These are phyloP conservation scores for Thelonectria rubi DNA, from an alignment of 2,329 filamentous ascomycete genomes.

Conservation along the genomic window DNA sequence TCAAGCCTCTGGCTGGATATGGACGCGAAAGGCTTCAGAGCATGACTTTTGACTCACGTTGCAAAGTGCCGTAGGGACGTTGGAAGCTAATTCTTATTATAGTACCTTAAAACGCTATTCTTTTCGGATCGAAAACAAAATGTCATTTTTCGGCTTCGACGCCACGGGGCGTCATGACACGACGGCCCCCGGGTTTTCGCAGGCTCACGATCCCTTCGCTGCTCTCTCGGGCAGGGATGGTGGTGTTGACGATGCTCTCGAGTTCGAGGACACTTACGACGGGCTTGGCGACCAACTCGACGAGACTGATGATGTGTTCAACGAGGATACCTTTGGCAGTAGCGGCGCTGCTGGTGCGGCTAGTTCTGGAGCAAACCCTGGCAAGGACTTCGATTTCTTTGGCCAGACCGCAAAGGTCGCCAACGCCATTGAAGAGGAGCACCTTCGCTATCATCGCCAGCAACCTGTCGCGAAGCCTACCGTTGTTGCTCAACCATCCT, in stretches of 20 bases:
- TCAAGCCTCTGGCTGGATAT: too few relatives aligned
- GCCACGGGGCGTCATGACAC: conserved; percentile 70
- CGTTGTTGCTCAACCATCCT: conserved; percentile 47
- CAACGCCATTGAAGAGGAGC: conserved; percentile 88
- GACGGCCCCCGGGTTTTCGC: conserved; percentile 81
- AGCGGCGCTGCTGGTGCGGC: conserved; percentile 36
- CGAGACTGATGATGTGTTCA: conserved; percentile 92
- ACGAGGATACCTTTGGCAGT: conserved; percentile 88
- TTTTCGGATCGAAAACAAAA: conserved; percentile 50
- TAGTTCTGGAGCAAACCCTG: conserved; percentile 63
- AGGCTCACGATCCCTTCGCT: conserved; percentile 86
- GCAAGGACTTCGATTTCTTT: conserved; percentile 97
- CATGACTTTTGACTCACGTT: conserved; percentile 15
- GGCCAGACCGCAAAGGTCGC: conserved; percentile 89
- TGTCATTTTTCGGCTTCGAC: conserved; percentile 96
- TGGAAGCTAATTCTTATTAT: conserved; percentile 33
- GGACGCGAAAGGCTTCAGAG: conserved; percentile 6
- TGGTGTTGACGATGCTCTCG: conserved; percentile 65
- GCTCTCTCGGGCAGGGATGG: conserved; percentile 74
- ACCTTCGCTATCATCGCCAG: conserved; percentile 82
- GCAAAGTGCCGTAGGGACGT: conserved; percentile 10
- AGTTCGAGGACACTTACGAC: conserved; percentile 98
- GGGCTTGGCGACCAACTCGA: conserved; percentile 90
- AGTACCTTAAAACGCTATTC: conserved; percentile 38
- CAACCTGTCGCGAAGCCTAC: conserved; percentile 62